Conservation (phyloP, 148 eudicot species). For the Silene latifolia region DNA sequence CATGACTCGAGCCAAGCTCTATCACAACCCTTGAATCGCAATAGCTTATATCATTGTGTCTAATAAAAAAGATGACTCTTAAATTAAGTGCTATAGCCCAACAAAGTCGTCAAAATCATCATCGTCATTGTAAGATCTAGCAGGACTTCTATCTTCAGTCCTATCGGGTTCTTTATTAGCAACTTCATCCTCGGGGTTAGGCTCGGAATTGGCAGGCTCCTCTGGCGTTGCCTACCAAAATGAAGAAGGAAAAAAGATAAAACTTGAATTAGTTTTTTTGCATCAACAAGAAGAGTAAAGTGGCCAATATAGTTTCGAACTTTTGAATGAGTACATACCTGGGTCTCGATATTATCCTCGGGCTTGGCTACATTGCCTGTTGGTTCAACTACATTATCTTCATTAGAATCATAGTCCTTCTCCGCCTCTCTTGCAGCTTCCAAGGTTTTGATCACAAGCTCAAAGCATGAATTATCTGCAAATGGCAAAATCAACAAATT, state of each 20-base stretch:
- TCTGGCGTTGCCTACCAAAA: not conserved
- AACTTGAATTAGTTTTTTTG: not conserved
- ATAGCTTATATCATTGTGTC: not conserved
- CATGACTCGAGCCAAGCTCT: too few relatives aligned
- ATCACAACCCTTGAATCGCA: not conserved
- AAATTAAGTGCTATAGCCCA: not conserved
- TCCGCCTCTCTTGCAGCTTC: slow-evolving; percentile 13
- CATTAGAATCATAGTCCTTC: slow-evolving; percentile 9
- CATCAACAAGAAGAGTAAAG: not conserved
- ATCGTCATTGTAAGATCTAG: slow-evolving; percentile 1
- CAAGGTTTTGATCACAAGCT: slow-evolving; percentile 14
- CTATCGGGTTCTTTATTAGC: not conserved
- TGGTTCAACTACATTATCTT: not conserved
- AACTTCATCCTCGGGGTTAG: not conserved
- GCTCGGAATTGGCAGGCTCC: slow-evolving; percentile 2
- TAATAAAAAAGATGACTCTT: not conserved
- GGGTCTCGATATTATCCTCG: slow-evolving; percentile 3
- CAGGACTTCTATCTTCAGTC: not conserved
- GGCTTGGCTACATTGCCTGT: slow-evolving; percentile 5
- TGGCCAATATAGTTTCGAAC: not conserved
- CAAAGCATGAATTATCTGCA: slow-evolving; percentile 17
- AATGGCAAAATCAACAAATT: not conserved
- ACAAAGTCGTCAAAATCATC: not conserved
- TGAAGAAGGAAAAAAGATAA: not conserved
- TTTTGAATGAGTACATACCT: not conserved